Conservation (phyloP, 345 rosid genomes). For the Pelargonium nanum region DNA sequence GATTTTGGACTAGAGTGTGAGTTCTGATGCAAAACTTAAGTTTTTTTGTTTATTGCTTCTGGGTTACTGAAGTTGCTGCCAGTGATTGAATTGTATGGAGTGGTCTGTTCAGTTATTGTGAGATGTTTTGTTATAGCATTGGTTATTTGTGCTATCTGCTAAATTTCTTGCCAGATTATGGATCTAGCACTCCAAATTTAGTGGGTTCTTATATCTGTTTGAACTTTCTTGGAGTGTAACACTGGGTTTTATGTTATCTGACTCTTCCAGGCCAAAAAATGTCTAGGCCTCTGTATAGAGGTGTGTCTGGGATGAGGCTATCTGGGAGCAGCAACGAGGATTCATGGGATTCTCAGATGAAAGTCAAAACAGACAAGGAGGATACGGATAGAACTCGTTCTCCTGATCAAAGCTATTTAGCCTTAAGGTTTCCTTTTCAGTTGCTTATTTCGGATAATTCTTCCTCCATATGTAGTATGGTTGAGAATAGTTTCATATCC, state of each 20-base stretch:
- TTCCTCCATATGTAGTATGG: constrained; percentile 42
- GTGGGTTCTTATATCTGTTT: background rate
- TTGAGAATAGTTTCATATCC: constrained; percentile 51
- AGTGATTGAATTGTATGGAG: background rate
- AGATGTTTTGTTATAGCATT: background rate
- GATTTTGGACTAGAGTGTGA: background rate
- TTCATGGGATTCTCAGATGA: constrained; percentile 64
- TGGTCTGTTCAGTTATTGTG: too few relatives aligned
- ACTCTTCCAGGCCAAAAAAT: constrained; percentile 22
- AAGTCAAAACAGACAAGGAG: constrained; percentile 62
- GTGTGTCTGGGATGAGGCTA: constrained; percentile 47
- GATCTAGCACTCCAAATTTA: background rate
- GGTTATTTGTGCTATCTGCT: background rate
- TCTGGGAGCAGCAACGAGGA: constrained; percentile 54
- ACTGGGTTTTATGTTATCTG: too few relatives aligned
- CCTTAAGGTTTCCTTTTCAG: constrained; percentile 49
- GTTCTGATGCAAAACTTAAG: too few relatives aligned
- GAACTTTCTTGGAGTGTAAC: too few relatives aligned
- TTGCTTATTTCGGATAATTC: constrained; percentile 40
- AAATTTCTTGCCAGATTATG: background rate
- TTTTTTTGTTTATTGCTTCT: too few relatives aligned
- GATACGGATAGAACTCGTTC: constrained; percentile 50
- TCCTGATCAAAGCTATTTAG: constrained; percentile 31
- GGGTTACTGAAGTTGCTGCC: background rate
- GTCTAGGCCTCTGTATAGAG: constrained; percentile 80